A percentile compares a stretch with the other conserved stretches of the same genome.
Evolutionary conservation across 129 eudicot genomes (phyloP).

Genomic region (Artemisia argyi): DNA sequence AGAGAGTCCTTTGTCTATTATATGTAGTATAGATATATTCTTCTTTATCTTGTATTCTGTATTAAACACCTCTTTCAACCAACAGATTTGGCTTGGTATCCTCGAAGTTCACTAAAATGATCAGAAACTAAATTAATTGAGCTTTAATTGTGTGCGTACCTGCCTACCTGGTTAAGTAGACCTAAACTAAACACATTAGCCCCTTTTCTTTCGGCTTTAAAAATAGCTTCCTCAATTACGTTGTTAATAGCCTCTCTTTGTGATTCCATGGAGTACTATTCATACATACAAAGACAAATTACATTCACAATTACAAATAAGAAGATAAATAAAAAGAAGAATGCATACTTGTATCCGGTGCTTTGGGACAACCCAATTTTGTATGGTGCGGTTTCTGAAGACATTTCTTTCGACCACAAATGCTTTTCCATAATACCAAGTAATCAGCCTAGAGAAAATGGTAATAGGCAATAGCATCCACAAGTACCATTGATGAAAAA

Average conservation of each 20-base stretch:
- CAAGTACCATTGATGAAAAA: too few relatives aligned
- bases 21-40: too few relatives aligned
- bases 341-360: constrained; percentile 43
- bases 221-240: constrained; percentile 65
- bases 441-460: constrained; percentile 25
- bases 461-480: constrained; percentile 52
- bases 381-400: constrained; percentile 41
- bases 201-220: constrained; percentile 63
- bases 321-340: neutral
- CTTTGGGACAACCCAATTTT: constrained; percentile 55
- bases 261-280: constrained; percentile 51
- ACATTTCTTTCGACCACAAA: constrained; percentile 55
- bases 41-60: too few relatives aligned
- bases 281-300: constrained; percentile 5
- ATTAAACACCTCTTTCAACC: too few relatives aligned
- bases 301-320: neutral
- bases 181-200: constrained; percentile 62
- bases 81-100: too few relatives aligned
- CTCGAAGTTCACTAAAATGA: too few relatives aligned
- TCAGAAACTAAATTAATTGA: neutral
- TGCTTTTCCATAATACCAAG: constrained; percentile 33
- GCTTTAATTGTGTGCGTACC: constrained; percentile 29
- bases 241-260: constrained; percentile 51
- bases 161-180: constrained; percentile 59
- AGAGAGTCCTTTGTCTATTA: too few relatives aligned